Base-by-base conservation (phyloP, 495 filamentous ascomycete species). In the Pseudoneurospora amorphoporcata region DNA sequence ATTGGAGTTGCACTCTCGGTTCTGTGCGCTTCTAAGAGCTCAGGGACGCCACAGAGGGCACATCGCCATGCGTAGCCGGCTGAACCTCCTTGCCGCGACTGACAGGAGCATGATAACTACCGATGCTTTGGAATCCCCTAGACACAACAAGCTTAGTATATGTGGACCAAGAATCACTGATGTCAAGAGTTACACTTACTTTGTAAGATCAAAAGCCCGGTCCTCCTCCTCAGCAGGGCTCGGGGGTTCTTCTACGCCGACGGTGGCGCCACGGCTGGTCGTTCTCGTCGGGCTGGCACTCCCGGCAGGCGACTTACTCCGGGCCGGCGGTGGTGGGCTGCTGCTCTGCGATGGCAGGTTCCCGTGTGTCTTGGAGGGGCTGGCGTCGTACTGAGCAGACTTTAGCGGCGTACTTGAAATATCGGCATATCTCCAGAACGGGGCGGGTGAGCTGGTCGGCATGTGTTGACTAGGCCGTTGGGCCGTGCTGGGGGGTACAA, bases 391-490 rank as follows among this genome's bases (percentile, higher is more conserved):
- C 81, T 91, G 89, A 65, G 85, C 83, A 1, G 88, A 85, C 72
- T 88, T 87, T 3, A 91, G 88, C 43, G 94, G 94, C 1, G 94
- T 97, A 81, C 89, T 94, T 12, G 90, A 89, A 71, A 90, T 85
- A 74, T 90, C 89, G 39, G 87, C 89, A 77, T 91, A 95, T 77
- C 93, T 96, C 95, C 95, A 98, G 83, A 98, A 98, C 23, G 95
- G 94, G n/a, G 96, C 95, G 0, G 95, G 95, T 29, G 92, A 96
- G 78, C 92, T 95, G 78, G 95, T 94, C 19, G 94, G 92, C 89
- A 98, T 94, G 82, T 94, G 95, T 79, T 95, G 93, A 76, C 93
- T 97, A 3, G 96, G 96, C 53, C 94, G 87, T 76, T 95, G 93
- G 7, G 91, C 89, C 1, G 95, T 97, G 77, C 91, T 95, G 0